phyloP scores from a whole-genome alignment of 495 filamentous ascomycete species.

The Penicillium pulvis region DNA sequence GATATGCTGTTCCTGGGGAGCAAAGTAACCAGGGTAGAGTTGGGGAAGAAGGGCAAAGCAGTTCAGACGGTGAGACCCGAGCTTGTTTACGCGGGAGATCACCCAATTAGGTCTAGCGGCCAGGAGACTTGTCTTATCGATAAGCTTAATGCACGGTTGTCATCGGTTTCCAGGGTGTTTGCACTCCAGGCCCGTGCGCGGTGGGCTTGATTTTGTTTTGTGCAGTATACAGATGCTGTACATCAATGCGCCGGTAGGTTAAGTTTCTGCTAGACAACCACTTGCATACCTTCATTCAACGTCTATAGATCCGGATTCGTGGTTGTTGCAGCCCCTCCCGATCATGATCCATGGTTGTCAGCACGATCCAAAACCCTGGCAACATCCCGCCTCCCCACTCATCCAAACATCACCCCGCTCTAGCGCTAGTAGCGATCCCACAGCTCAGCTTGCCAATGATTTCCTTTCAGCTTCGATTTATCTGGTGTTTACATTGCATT shows the following conservation, averaged over 20 bases:
- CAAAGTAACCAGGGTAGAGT: neutral
- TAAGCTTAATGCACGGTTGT: constrained; percentile 42
- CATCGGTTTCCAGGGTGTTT: constrained; percentile 1
- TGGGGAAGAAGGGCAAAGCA: constrained; percentile 18
- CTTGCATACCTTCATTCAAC: neutral
- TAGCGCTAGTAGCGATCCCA: neutral
- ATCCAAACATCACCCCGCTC: constrained; percentile 3
- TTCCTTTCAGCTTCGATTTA: neutral
- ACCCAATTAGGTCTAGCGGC: constrained; percentile 40
- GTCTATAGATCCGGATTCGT: neutral
- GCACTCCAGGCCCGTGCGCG: neutral
- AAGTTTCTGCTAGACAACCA: too few relatives aligned
- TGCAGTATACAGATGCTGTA: too few relatives aligned
- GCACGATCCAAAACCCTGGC: constrained; percentile 14
- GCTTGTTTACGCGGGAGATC: constrained; percentile 40
- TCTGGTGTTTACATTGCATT: neutral
- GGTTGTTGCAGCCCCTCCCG: constrained; percentile 1
- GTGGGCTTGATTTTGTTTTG: neutral
- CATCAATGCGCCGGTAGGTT: too few relatives aligned
- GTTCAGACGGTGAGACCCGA: constrained; percentile 45
- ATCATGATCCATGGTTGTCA: constrained; percentile 13
- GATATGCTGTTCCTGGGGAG: constrained; percentile 1
- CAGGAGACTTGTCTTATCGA: constrained; percentile 38
- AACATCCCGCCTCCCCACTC: constrained; percentile 22
- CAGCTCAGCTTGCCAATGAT: neutral